phyloP scores from a whole-genome alignment of 139 green algal genomes.

The Spirogloea muscicola region DNA sequence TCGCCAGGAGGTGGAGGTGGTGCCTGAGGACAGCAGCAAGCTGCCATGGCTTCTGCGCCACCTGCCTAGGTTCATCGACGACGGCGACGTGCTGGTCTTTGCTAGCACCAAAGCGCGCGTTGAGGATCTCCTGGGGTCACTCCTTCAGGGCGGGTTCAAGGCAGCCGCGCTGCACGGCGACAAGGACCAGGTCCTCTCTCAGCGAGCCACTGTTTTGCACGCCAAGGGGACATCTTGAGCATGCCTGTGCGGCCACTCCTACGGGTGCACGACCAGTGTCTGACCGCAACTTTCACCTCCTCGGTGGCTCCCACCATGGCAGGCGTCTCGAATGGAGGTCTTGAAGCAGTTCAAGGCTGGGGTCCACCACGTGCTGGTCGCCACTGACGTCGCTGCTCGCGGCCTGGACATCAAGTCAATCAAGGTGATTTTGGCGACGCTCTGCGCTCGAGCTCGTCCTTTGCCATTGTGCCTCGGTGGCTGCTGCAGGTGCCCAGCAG shows the following conservation, averaged over 20 bases:
- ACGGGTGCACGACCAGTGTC: too few species aligned
- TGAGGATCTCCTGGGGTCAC: slow-evolving; percentile 63
- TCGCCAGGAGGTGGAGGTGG: slow-evolving; percentile 59
- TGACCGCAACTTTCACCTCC: too few species aligned
- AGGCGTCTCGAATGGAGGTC: slow-evolving; percentile 61
- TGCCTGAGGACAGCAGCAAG: slow-evolving; percentile 66
- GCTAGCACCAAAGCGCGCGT: slow-evolving; percentile 67
- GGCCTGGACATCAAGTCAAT: slow-evolving; percentile 78
- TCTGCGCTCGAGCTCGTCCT: too few species aligned
- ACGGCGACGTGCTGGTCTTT: slow-evolving; percentile 92
- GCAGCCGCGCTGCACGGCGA: slow-evolving; percentile 83
- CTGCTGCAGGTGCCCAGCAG: too few species aligned
- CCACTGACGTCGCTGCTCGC: slow-evolving; percentile 73
- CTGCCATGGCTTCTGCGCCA: slow-evolving; percentile 65
- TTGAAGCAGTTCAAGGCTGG: slow-evolving; percentile 62
- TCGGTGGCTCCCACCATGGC: too few species aligned
- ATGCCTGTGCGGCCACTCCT: too few species aligned
- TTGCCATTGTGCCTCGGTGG: too few species aligned
- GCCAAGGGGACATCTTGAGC: too few species aligned
- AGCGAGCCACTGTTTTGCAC: too few species aligned
- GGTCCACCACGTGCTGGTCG: slow-evolving; percentile 63
- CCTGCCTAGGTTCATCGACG: slow-evolving; percentile 70
- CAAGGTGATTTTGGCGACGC: too few species aligned
- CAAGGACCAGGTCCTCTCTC: too few species aligned
- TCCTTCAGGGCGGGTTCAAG: slow-evolving; percentile 49